Percentiles rank a stretch among this genome's conserved stretches.
Conservation (phyloP, 805 yeast species). For the Schwanniomyces pseudopolymorphus region DNA sequence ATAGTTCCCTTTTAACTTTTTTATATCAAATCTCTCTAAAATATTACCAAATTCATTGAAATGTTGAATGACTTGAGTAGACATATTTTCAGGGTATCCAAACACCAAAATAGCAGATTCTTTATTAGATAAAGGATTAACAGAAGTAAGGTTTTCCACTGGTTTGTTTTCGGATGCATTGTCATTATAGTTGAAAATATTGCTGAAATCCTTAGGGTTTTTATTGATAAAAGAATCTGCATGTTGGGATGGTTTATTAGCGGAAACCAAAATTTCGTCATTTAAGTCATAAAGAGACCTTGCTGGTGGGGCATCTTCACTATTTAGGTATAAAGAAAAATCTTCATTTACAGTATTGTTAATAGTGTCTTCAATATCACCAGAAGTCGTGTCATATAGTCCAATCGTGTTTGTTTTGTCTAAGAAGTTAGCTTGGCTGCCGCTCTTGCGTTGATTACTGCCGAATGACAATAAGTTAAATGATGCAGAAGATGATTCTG, state of each 20-base stretch:
- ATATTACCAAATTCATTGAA: slow-evolving; percentile 80
- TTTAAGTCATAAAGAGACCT: slow-evolving; percentile 51
- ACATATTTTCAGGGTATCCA: slow-evolving; percentile 81
- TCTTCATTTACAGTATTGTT: slow-evolving; percentile 31
- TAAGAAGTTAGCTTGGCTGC: slow-evolving; percentile 11
- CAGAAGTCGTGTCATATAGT: slow-evolving; percentile 20
- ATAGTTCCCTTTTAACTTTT: slow-evolving; percentile 10
- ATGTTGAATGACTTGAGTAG: slow-evolving; percentile 64
- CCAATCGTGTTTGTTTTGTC: slow-evolving; percentile 18
- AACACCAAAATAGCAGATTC: slow-evolving; percentile 78
- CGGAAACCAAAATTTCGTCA: slow-evolving; percentile 39
- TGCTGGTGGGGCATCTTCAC: slow-evolving; percentile 50
- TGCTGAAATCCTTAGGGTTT: slow-evolving; percentile 46
- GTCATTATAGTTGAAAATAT: slow-evolving; percentile 38
- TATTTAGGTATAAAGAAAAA: slow-evolving; percentile 21
- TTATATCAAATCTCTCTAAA: slow-evolving; percentile 65
- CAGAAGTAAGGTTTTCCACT: slow-evolving; percentile 9
- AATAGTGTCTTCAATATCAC: slow-evolving; percentile 29
- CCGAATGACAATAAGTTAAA: slow-evolving; percentile 41
- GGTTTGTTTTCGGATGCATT: slow-evolving; percentile 6
- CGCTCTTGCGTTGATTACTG: slow-evolving; percentile 19
- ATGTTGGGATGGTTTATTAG: slow-evolving; percentile 34
- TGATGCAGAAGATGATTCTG: slow-evolving; percentile 14
- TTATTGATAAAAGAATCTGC: slow-evolving; percentile 43
- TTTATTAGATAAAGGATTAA: slow-evolving; percentile 25